Evolutionary conservation across 129 eudicot species (phyloP).

Genomic region (Flaveria ramosissima): DNA sequence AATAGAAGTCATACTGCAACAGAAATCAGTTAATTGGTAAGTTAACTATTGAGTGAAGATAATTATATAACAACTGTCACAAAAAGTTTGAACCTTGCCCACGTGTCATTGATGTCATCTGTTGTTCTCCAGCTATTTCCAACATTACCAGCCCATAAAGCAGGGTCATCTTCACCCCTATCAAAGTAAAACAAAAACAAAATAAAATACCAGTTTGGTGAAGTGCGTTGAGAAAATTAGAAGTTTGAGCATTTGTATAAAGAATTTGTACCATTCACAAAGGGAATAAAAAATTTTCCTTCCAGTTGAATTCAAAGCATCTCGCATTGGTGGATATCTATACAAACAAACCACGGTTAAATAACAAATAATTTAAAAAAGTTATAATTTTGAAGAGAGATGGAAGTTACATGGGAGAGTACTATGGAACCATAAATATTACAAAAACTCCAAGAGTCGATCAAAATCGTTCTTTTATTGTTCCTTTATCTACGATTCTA

Average conservation of each 20-base stretch:
- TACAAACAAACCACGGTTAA: conserved; percentile 15
- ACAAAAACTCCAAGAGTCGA: no score
- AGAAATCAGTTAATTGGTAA: background rate
- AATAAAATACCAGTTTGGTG: background rate
- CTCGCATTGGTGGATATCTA: conserved; percentile 96
- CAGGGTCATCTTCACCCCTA: conserved; percentile 99
- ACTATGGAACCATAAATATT: no score
- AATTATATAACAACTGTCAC: conserved; percentile 10
- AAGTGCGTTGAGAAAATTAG: background rate
- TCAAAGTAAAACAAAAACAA: conserved; percentile 12
- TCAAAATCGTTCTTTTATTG: no score
- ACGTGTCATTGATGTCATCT: conserved; percentile 82
- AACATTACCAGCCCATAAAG: conserved; percentile 82
- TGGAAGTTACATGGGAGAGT: no score
- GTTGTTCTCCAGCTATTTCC: conserved; percentile 99
- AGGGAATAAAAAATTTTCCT: conserved; percentile 86
- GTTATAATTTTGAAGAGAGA: background rate
- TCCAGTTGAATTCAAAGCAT: conserved; percentile 82
- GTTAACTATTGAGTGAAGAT: background rate
- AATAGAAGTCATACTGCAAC: conserved; percentile 70
- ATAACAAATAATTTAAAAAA: background rate
- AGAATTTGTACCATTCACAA: conserved; percentile 72
- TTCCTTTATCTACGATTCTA: no score
- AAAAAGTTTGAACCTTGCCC: conserved; percentile 72
- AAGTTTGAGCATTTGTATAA: background rate